Percentiles rank a stretch among this genome's conserved stretches.
phyloP scores from a whole-genome alignment of 2,329 filamentous ascomycete genomes.

The Ophiocordyceps camponoti-rufipedis region DNA sequence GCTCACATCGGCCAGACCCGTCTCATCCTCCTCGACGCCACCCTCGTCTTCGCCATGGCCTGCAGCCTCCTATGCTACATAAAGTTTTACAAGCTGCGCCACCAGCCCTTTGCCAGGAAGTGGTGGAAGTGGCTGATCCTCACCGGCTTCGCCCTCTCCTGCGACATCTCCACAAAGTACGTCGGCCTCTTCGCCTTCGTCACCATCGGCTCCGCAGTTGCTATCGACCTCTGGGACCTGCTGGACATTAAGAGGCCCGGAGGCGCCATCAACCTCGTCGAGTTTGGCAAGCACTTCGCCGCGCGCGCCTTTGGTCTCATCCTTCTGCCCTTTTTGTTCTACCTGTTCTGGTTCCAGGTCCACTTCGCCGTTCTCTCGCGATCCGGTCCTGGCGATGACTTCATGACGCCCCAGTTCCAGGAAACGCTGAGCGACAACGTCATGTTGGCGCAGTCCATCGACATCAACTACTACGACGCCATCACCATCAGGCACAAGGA shows the following conservation, averaged over 20 bases:
- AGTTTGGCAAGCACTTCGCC: slow-evolving; percentile 78
- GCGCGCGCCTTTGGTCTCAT: slow-evolving; percentile 78
- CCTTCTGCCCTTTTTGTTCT: slow-evolving; percentile 87
- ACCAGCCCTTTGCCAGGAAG: slow-evolving; percentile 77
- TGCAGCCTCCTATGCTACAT: slow-evolving; percentile 88
- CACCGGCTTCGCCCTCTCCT: slow-evolving; percentile 86
- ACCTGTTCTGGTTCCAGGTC: slow-evolving; percentile 99
- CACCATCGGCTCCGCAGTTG: slow-evolving; percentile 83
- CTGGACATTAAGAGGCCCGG: slow-evolving; percentile 73
- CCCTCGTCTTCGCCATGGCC: slow-evolving; percentile 88
- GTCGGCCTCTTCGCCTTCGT: slow-evolving; percentile 94
- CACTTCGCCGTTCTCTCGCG: slow-evolving; percentile 80
- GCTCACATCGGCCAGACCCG: slow-evolving; percentile 94
- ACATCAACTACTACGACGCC: slow-evolving; percentile 76
- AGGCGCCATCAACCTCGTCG: slow-evolving; percentile 59
- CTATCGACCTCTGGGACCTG: slow-evolving; percentile 90
- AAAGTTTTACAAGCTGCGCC: slow-evolving; percentile 91
- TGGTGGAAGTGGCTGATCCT: slow-evolving; percentile 99
- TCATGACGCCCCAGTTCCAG: slow-evolving; percentile 97
- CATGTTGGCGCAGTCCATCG: slow-evolving; percentile 73
- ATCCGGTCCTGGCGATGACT: slow-evolving; percentile 91
- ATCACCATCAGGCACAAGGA: slow-evolving; percentile 91
- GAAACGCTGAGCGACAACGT: slow-evolving; percentile 89
- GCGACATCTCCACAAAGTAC: slow-evolving; percentile 97
- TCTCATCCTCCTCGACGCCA: slow-evolving; percentile 86